These are phyloP conservation scores for Curvularia sp. DNA, from an alignment of 2,329 filamentous ascomycete genomes.

Conservation along the genomic window DNA sequence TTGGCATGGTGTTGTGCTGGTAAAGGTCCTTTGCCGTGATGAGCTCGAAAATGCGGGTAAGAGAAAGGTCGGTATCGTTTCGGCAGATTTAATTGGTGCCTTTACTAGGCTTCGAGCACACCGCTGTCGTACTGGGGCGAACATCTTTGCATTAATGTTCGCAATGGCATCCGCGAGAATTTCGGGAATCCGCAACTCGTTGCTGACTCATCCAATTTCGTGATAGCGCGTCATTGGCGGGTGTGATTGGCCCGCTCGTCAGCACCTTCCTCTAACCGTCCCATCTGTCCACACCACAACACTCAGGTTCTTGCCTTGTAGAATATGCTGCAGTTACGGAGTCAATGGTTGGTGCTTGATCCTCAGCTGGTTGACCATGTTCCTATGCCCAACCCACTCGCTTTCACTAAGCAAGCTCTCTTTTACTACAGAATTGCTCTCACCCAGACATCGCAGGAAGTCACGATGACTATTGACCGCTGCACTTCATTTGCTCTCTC, in stretches of 20 bases:
- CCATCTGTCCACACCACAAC: conserved; percentile 13
- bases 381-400: conserved; percentile 1
- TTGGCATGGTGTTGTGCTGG: conserved; percentile 68
- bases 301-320: not conserved
- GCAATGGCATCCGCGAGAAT: conserved; percentile 27
- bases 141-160: conserved; percentile 60
- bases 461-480: conserved; percentile 5
- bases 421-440: conserved; percentile 24
- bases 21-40: conserved; percentile 66
- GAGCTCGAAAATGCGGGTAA: conserved; percentile 70
- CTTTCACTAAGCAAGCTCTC: conserved; percentile 17
- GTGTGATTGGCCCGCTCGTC: conserved; percentile 11
- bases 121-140: conserved; percentile 68
- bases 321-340: not conserved
- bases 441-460: conserved; percentile 19
- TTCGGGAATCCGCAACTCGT: conserved; percentile 31
- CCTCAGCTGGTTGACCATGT: not conserved
- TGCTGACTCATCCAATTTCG: conserved; percentile 29
- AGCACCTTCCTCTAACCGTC: conserved; percentile 2
- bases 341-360: not conserved
- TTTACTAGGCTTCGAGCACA: conserved; percentile 61
- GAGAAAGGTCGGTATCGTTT: conserved; percentile 74
- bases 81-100: conserved; percentile 52
- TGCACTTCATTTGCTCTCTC: conserved; percentile 14
- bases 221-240: conserved; percentile 20